These are phyloP conservation scores for Fusarium sp. DNA, from an alignment of 2,329 filamentous ascomycete genomes.

Conservation along the genomic window DNA sequence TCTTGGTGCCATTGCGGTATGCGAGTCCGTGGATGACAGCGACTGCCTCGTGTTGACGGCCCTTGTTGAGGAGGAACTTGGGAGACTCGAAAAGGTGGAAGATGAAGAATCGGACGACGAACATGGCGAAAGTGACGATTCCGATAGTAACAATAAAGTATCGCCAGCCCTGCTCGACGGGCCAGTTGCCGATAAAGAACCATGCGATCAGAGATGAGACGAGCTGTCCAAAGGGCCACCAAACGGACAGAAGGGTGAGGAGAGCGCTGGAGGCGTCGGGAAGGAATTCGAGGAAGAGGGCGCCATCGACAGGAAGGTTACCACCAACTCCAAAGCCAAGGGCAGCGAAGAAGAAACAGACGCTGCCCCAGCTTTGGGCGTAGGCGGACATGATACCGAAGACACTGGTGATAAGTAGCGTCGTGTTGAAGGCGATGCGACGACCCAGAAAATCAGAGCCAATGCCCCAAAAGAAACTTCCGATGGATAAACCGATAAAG, in stretches of 20 bases:
- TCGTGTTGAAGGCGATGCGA: conserved; percentile 83
- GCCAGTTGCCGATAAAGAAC: conserved; percentile 79
- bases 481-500: conserved; percentile 81
- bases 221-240: conserved; percentile 88
- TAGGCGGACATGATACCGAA: conserved; percentile 80
- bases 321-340: conserved; percentile 79
- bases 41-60: conserved; percentile 82
- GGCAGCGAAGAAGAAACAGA: conserved; percentile 70
- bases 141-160: conserved; percentile 79
- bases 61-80: conserved; percentile 82
- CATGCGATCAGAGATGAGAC: conserved; percentile 78
- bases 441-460: conserved; percentile 83
- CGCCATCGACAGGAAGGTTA: conserved; percentile 82
- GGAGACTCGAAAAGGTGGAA: conserved; percentile 89
- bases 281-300: conserved; percentile 85
- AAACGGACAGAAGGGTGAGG: conserved; percentile 83
- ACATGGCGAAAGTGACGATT: conserved; percentile 80
- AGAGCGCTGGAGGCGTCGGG: conserved; percentile 79
- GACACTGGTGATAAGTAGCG: conserved; percentile 77
- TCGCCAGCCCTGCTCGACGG: conserved; percentile 79
- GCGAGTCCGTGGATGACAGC: conserved; percentile 84
- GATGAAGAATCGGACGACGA: conserved; percentile 79
- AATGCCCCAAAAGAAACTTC: conserved; percentile 84
- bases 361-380: conserved; percentile 73
- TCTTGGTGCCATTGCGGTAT: conserved; percentile 74